Base-by-base conservation (phyloP, 495 filamentous ascomycete species). In the Hapsidospora chrysogenum region DNA sequence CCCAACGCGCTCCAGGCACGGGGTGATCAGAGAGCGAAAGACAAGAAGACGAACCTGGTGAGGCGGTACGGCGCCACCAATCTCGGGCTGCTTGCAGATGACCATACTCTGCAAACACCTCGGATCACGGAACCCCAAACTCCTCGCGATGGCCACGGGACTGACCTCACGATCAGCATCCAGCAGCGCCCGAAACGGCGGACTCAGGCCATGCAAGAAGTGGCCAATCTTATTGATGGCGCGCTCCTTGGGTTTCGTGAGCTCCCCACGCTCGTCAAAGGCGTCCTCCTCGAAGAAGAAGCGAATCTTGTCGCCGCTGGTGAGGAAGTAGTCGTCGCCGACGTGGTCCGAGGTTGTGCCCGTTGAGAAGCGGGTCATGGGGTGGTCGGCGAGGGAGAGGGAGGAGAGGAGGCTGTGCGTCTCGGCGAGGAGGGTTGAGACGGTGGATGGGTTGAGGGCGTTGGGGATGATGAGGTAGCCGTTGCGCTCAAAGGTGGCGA, bases 151-250 rank as follows among this genome's bases (percentile, higher is more conserved):
- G 10, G 64, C 66, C 1, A 72, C 72, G 0, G 62, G 56, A 27
- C 51, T 51, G 29, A 47, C 52, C 7, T 48, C 40, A 1, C 45
- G 38, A 15, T 37, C 43, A 7, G 31, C 31, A 0, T 17, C 76
- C 45, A 38, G 76, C 0, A 83, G 64, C 0, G 61, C 43, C 6
- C 66, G 60, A 55, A 95, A 96, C 0, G 74, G 68, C 4, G 76
- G 64, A 1, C 74, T 84, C 0, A 87, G 62, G 0, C 51, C 61
- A 57, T 97, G 89, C 20, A 97, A 66, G 31, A 76, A 80, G 51
- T 97, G 89, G 0, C 89, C 89, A 48, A 97, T 94, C 54, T 97
- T 97, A 65, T 97, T 97, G 48, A 97, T 77, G 35, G 89, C 79
- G 26, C 60, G 67, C 26, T 75, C 55, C 50, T 86, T 92, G 14